phyloP scores from a whole-genome alignment of 495 filamentous ascomycete genomes.

The Trichoderma gamsii region DNA sequence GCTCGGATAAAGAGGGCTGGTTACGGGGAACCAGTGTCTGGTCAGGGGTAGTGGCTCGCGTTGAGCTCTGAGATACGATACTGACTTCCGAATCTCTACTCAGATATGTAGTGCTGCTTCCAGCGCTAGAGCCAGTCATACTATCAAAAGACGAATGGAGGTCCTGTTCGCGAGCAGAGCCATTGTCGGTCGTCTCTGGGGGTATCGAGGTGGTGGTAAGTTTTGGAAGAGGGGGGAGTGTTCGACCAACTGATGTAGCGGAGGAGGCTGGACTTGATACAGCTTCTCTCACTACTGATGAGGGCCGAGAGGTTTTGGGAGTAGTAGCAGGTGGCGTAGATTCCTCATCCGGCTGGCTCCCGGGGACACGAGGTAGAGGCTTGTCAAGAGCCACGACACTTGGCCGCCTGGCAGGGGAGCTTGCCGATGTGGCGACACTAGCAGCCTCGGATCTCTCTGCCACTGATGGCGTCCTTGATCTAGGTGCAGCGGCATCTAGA shows the following conservation, averaged over 20 bases:
- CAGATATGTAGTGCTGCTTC: slow-evolving; percentile 64
- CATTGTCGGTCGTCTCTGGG: slow-evolving; percentile 39
- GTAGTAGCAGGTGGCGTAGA: slow-evolving; percentile 27
- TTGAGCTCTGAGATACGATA: slow-evolving; percentile 74
- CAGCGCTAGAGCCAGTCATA: slow-evolving; percentile 46
- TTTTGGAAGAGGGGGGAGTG: slow-evolving; percentile 40
- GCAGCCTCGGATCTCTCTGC: slow-evolving; percentile 21
- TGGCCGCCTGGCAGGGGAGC: slow-evolving; percentile 26
- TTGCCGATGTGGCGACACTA: slow-evolving; percentile 25
- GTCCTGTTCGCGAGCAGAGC: slow-evolving; percentile 39
- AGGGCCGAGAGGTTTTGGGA: slow-evolving; percentile 35
- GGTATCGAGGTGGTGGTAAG: slow-evolving; percentile 41
- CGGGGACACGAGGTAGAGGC: slow-evolving; percentile 39
- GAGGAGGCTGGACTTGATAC: slow-evolving; percentile 33
- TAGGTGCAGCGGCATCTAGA: slow-evolving; percentile 27
- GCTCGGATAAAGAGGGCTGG: slow-evolving; percentile 47
- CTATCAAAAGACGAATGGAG: slow-evolving; percentile 41
- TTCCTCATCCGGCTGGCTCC: slow-evolving; percentile 23
- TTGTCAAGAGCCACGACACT: slow-evolving; percentile 36
- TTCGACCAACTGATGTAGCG: slow-evolving; percentile 36
- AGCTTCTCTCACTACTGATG: slow-evolving; percentile 30
- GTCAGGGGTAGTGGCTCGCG: slow-evolving; percentile 86
- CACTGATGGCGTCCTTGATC: slow-evolving; percentile 16
- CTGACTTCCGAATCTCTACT: slow-evolving; percentile 80
- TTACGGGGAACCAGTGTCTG: slow-evolving; percentile 36